Conservation (phyloP, 352 stramenopile species). For the Globisporangium paddicum region DNA sequence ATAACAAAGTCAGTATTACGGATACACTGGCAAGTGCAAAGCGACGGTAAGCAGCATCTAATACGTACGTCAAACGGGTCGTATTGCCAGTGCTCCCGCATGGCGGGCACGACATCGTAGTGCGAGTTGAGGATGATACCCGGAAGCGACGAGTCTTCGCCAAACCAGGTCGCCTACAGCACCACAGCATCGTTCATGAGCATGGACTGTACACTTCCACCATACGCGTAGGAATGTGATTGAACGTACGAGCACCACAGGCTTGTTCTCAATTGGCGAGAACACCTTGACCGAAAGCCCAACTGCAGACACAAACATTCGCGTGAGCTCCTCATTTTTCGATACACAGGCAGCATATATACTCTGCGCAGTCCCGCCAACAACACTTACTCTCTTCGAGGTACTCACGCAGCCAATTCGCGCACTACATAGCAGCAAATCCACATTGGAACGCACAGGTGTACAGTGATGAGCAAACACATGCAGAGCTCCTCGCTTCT, state of each 20-base stretch:
- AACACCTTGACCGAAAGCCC: constrained; percentile 45
- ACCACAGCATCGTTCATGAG: no score
- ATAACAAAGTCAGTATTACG: no score
- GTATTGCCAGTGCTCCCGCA: constrained; percentile 79
- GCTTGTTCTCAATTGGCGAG: constrained; percentile 60
- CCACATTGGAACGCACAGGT: background rate
- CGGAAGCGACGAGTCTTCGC: constrained; percentile 69
- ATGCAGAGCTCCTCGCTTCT: background rate
- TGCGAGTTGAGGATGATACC: constrained; percentile 91
- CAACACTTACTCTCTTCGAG: constrained; percentile 35
- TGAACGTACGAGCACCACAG: constrained; percentile 80
- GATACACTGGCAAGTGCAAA: background rate
- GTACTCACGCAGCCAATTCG: constrained; percentile 51
- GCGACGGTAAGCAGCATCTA: background rate
- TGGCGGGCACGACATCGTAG: constrained; percentile 94
- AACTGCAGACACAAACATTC: constrained; percentile 17
- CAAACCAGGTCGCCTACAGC: constrained; percentile 74
- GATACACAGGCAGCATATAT: no score
- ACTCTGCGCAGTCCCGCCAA: no score
- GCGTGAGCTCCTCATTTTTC: no score
- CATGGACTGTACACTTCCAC: background rate
- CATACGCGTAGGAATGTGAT: no score
- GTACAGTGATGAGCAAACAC: constrained; percentile 27
- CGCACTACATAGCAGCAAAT: constrained; percentile 24
- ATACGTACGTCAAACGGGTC: constrained; percentile 78